Evolutionary conservation across 2,329 filamentous ascomycete genomes (phyloP).

Genomic region (Calonectria crousiana): DNA sequence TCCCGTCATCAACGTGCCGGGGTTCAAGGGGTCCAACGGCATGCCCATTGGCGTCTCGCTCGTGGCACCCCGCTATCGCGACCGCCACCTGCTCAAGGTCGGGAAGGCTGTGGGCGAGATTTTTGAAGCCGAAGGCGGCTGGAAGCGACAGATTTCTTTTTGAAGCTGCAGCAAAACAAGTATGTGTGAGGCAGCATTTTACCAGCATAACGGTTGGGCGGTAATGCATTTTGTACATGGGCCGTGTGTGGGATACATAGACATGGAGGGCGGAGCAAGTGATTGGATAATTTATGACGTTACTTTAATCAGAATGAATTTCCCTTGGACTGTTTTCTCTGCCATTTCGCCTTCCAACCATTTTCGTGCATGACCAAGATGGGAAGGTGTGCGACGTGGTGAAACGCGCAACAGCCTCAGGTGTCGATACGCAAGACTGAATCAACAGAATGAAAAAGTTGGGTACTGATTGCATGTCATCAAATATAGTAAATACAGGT

Average conservation of each 20-base stretch:
- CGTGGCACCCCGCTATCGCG: slow-evolving; percentile 60
- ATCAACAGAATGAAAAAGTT: background rate
- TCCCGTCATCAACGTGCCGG: slow-evolving; percentile 74
- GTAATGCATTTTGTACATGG: background rate
- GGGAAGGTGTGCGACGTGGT: background rate
- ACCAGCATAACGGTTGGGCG: background rate
- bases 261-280: background rate
- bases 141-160: slow-evolving; percentile 36
- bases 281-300: background rate
- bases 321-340: background rate
- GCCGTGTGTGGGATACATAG: slow-evolving; percentile 17
- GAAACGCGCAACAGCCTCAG: background rate
- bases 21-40: slow-evolving; percentile 64
- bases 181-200: background rate
- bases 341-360: background rate
- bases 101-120: slow-evolving; percentile 53
- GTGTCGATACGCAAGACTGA: no score
- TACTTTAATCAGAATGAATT: background rate
- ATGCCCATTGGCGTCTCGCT: slow-evolving; percentile 72
- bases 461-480: background rate
- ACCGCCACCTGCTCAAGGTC: slow-evolving; percentile 58
- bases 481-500: slow-evolving; percentile 4
- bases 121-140: slow-evolving; percentile 48
- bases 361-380: background rate
- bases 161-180: background rate